A percentile compares a stretch with the other conserved stretches of the same genome.
phyloP scores from a whole-genome alignment of 768 basidiomycete species.

The Naganishia friedmannii region DNA sequence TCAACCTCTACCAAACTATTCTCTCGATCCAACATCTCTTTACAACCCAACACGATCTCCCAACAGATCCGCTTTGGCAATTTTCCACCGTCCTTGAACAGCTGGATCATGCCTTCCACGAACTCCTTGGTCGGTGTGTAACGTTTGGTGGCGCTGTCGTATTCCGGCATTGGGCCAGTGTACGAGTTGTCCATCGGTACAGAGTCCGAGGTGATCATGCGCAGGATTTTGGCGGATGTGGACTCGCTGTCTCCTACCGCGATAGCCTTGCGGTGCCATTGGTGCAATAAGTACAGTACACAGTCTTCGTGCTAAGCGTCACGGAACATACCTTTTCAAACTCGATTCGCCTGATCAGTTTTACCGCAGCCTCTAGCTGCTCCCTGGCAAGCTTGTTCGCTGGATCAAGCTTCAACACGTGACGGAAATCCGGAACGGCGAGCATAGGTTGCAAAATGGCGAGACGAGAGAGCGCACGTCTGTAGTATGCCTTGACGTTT shows the following conservation, averaged over 20 bases:
- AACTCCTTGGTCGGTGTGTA: conserved; percentile 74
- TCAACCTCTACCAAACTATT: conserved; percentile 74
- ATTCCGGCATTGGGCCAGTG: conserved; percentile 68
- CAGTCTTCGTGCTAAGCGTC: conserved; percentile 37
- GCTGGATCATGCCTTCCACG: conserved; percentile 77
- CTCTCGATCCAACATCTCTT: conserved; percentile 70
- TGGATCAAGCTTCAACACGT: conserved; percentile 77
- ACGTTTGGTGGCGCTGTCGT: conserved; percentile 54
- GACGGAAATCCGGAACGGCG: conserved; percentile 84
- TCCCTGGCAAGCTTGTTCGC: conserved; percentile 73
- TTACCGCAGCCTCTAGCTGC: conserved; percentile 83
- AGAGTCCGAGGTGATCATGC: conserved; percentile 79
- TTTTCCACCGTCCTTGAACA: conserved; percentile 93
- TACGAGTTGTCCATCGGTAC: conserved; percentile 70
- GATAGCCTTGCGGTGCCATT: conserved; percentile 60
- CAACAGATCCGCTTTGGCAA: conserved; percentile 83
- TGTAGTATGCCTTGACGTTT: conserved; percentile 69
- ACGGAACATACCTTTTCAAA: conserved; percentile 65
- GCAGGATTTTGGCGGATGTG: conserved; percentile 68
- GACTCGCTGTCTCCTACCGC: conserved; percentile 84
- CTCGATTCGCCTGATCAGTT: conserved; percentile 80
- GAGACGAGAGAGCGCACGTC: conserved; percentile 85
- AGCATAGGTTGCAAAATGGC: conserved; percentile 82
- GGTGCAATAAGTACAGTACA: conserved; percentile 1
- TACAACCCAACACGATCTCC: conserved; percentile 90